Evolutionary conservation across 116 monocot species (phyloP), one percentile per base, ranked within the genome.

Genomic region (Iris pallida): DNA sequence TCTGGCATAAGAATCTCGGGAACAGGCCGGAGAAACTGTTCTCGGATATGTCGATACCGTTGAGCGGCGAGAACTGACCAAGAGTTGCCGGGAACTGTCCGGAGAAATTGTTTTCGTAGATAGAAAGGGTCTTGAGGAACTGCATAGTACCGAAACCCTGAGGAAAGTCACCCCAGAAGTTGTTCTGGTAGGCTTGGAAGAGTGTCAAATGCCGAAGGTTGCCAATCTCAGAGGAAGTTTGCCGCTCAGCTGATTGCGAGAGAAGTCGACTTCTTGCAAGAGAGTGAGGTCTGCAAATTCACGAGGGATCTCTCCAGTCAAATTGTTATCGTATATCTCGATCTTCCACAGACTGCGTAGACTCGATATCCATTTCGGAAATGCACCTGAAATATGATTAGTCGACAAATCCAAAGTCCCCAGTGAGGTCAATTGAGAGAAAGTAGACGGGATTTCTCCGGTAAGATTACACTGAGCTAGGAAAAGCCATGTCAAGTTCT

Each of bases 11-110:
- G 70, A 85, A 97, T 20, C 63, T 74, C 12, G 96, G 96, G 59
- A 97, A 97, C 8, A 59, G 60, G 2, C 96, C 96, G 5, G 87
- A 77, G 76, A 97, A 97, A 9, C 72, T 80, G 57, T 97, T 97
- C 68, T 92, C 92, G 9, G 96, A 97, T 81, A 97, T 92, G 73
- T 97, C 96, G 11, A 97, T 70, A 12, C 54, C 78, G 45, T 78
- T 77, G 45, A 97, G 85, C 4, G 81, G 87, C 5, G 90, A 87
- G 68, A 78, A 89, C 8, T 81, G 83, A 20, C 92, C 96, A 8
- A 97, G 62, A 46, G 79, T 81, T 60, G 73, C 60, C 2, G 96
- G 96, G 57, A 97, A 85, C 30, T 82, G 71, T 18, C 96, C 96
- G 16, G 87, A 85, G 56, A 97, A 97, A 8, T 45, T 65, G 68